Evolutionary conservation across 257 asterid genomes (phyloP), one percentile per base, ranked within the genome.

Genomic region (Rauvolfia tetraphylla): DNA sequence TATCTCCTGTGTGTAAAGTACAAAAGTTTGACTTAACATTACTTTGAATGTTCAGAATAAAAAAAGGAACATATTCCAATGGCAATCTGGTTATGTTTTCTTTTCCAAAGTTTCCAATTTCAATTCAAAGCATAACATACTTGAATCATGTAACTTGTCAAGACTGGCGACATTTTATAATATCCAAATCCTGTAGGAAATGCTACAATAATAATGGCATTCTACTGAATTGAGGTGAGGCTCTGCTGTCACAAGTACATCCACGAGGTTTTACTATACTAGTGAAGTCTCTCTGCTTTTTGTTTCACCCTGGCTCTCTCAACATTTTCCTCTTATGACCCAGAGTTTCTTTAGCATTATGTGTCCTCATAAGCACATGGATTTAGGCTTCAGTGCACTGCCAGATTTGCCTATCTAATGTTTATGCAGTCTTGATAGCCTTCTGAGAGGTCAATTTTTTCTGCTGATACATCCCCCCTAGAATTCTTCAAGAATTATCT

Each of bases 1-100:
- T 44, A 29, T 75, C 46, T 41, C 98, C 97, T 59, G 84, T 18
- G 33, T 31, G 31, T 14, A 17, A 41, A 22, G n/a, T 61, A 27
- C 33, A 1, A 29, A 4, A 42, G 34, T 6, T 75, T n/a, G 46
- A 51, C 33, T 75, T 38, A 75, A 51, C 14, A 31, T 8, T 31
- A 25, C 61, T 23, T 63, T 20, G 9, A 23, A 5, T 36, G 13
- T 34, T 18, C 91, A 7, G 31, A 23, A 20, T 29, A 29, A 6
- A 29, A 31, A 0, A 44, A 8, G n/a, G 36, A 53, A 31, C 39
- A 57, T 62, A 18, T 48, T 31, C 3, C 59, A 8, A 3, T 41
- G 8, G 25, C 46, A 71, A 69, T 41, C 57, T 20, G 20, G 11
- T 34, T 33, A 17, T 27, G 51, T 20, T 53, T 0, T 23, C 25